Base-by-base conservation (phyloP, 2,329 filamentous ascomycete genomes). In the Ceratocystis papillata region DNA sequence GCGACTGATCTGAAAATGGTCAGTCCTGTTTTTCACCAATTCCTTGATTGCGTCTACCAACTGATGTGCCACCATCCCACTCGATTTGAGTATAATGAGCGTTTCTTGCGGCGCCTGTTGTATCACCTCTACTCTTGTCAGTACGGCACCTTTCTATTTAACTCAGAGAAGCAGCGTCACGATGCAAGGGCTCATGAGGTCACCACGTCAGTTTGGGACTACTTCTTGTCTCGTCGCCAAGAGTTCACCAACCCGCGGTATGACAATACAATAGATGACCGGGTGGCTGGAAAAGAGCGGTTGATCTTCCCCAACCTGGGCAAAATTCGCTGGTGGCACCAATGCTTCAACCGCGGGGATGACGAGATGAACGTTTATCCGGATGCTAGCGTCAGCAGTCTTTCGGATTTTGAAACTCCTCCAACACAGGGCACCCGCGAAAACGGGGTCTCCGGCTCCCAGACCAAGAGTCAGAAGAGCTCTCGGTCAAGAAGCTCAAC, bases 111-210 rank as follows among this genome's bases (percentile, higher is more conserved):
- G 30, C 85, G 94, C 22, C 79, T 99, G 2, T 80, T 97, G 1
- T 99, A 97, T 73, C 94, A 99, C 74, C 82, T 96, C 1, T 93
- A 97, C 73, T 93, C 93, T 0, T 96, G 92, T 70, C 94, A 99
- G 74, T 99, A 96, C 69, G 94, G 94, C 59, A 96, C 93, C 0
- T 99, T 99, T 74, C 80, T 99, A 4, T 96, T 89, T 76, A 96
- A 99, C 76, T 95, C 85, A 66, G 94, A 99, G 74, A 94, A 91
- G 72, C 89, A 96, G 72, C 86, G 94, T 2, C 78, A 84, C 17
- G 88, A 94, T 55, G 82, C 84, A 25, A 81, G 79, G 33, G 85
- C 89, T 0, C 78, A 80, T 48, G 86, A 91, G 71, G 81, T 84
- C 65, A 96, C 91, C 2, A 82, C 88, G 2, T 96, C 90, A 25